Evolutionary conservation across 192 early-diverging fungal genomes (phyloP), one percentile per base, ranked within the genome.

Genomic region (Cetraspora pellucida): DNA sequence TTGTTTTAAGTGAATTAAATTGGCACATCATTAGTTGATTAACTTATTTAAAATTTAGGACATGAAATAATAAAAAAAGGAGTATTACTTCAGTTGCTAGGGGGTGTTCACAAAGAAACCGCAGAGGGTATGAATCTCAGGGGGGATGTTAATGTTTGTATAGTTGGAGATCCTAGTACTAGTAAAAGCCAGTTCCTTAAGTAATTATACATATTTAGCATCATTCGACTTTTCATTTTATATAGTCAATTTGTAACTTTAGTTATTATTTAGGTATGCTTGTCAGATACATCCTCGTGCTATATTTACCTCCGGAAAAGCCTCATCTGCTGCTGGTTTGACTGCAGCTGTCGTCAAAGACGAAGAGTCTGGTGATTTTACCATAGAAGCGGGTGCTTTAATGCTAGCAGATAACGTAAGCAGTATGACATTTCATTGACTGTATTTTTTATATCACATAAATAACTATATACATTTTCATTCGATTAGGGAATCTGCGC

Each of bases 101-200:
- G 97, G 52, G 97, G 97, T 63, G 95, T 99, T 19, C 96, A 98
- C 85, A 98, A 99, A 83, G 80, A 82, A 25, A 97, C 96, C 1
- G 86, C 87, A 31, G 96, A 98, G 84, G 95, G 95, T 10, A 97
- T 98, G 81, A 87, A 94, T 80, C 85, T 98, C 19, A 92, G 97
- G 82, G 97, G 97, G 67, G 97, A 99, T 82, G 94, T 99, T 58
- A 99, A 99, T 75, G 95, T 99, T 13, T 97, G 96, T 74, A 87
- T 99, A 71, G 96, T 98, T 28, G 96, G 97, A 37, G 97, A 99
- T 78, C 97, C 97, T 23, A 90, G 90, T 71, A 97, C 95, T 21
- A 92, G 94, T 75, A 99, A 99, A 80, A 93, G 91, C 78, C 97
- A 99, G 81, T 96, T 96, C 79, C 83, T 96, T n/a, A 95, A 95